phyloP scores from a whole-genome alignment of 2,329 filamentous ascomycete genomes.

The Graphilbum fragrans region DNA sequence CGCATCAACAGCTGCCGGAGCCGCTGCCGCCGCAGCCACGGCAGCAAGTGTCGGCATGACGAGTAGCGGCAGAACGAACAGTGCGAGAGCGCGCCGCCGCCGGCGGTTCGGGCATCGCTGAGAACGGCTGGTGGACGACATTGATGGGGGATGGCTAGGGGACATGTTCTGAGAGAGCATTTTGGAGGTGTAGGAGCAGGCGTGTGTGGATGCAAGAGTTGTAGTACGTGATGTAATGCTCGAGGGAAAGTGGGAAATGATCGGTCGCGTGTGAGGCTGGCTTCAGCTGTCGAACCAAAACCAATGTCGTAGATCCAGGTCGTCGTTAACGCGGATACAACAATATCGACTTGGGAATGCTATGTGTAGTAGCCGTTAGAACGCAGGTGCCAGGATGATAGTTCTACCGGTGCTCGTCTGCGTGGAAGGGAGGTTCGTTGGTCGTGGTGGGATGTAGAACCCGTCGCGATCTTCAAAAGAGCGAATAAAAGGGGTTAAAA shows the following conservation, averaged over 20 bases:
- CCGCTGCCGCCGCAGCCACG: slow-evolving; percentile 1
- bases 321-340: no score
- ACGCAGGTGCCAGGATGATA: no score
- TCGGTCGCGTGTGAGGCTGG: no score
- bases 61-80: slow-evolving; percentile 8
- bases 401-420: no score
- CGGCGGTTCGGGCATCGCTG: not conserved
- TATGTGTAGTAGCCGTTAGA: no score
- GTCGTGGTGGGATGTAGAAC: not conserved
- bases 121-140: not conserved
- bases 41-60: slow-evolving; percentile 7
- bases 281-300: no score
- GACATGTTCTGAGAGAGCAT: slow-evolving; percentile 4
- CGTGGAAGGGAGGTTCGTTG: no score
- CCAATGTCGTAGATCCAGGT: no score
- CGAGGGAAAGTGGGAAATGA: no score
- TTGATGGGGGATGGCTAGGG: slow-evolving; percentile 5
- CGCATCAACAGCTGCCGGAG: not conserved
- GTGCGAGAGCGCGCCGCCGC: slow-evolving; percentile 7
- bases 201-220: no score
- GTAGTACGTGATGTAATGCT: no score
- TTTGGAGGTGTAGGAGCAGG: not conserved
- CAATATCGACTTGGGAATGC: no score
- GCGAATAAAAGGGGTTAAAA: not conserved
- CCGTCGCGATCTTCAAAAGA: not conserved